Evolutionary conservation across 179 eudicot genomes (phyloP), one percentile per base, ranked within the genome.

Genomic region (Drosera spatulata): DNA sequence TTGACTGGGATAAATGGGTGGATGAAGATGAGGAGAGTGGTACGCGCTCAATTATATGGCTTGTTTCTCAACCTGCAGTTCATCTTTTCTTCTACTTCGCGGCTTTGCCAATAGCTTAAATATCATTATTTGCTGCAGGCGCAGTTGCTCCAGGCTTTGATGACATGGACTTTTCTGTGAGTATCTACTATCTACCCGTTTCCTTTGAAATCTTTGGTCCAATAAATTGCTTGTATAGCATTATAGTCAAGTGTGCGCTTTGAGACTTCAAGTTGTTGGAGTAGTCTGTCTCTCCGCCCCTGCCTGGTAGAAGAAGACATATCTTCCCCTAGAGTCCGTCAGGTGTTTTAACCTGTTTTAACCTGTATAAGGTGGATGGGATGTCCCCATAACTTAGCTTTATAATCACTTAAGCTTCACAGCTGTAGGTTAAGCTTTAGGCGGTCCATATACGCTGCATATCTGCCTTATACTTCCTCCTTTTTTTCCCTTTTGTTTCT

Each of bases 1-100:
- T 82, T 69, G 95, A 87, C 58, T 87, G 95, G 95, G 86, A 84
- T 53, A 87, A 78, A 69, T 87, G 91, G 95, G 84, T 80, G 39
- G 95, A 87, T 71, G 95, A 87, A 79, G 91, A 87, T 65, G 95
- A 74, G 53, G 78, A 79, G 15, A 60, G 75, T 60, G 90, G 85
- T 86, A 54, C 53, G 71, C 50, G 11, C 37, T 59, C 58, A 52
- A 58, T 56, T 14, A 41, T 44, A n/a, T 13, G n/a, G 9, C 11
- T 45, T 46, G 12, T 38, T 56, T 44, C 10, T 15, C 7, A 14
- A 3, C 51, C 41, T 6, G 7, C 12, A 9, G 42, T n/a, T 37
- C 39, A 10, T 59, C 39, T 45, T 39, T 3, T 10, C 15, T n/a
- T 10, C 39, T 12, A 7, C 50, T 8, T 38, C 43, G 12, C 53